A percentile compares a stretch with the other conserved stretches of the same genome.
These are phyloP conservation scores for Trichosphaerium sp. DNA, from an alignment of 78 protist species.

Conservation along the genomic window DNA sequence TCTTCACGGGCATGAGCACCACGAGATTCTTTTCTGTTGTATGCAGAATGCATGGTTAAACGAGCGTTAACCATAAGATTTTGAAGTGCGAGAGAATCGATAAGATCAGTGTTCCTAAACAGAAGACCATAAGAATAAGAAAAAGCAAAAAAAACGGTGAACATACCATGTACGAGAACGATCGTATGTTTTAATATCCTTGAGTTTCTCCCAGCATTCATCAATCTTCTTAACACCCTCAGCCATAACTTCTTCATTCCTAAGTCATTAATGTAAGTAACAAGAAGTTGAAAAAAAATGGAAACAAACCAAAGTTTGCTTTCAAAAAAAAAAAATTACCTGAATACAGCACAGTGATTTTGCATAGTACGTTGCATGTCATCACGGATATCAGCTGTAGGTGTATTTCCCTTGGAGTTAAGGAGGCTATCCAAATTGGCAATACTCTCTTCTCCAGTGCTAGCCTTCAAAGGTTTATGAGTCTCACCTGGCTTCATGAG, in stretches of 20 bases:
- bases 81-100: constrained; percentile 94
- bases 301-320: too few species aligned
- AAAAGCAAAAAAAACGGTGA: background rate
- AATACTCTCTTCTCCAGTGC: constrained; percentile 79
- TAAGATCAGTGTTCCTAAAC: constrained; percentile 88
- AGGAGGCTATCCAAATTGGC: constrained; percentile 79
- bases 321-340: too few species aligned
- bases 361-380: constrained; percentile 83
- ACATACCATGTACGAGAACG: constrained; percentile 45
- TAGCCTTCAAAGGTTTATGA: constrained; percentile 47
- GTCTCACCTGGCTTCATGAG: constrained; percentile 28
- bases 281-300: too few species aligned
- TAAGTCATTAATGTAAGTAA: too few species aligned
- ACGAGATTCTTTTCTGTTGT: constrained; percentile 93
- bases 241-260: constrained; percentile 29
- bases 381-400: constrained; percentile 69
- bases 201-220: constrained; percentile 35
- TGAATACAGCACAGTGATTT: constrained; percentile 88
- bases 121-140: background rate
- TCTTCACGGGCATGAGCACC: constrained; percentile 99
- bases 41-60: constrained; percentile 83
- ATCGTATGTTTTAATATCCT: constrained; percentile 47
- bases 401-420: constrained; percentile 57
- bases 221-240: constrained; percentile 70
- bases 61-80: constrained; percentile 84